These are phyloP conservation scores for Mycosphaerella arachidis DNA, from an alignment of 2,329 filamentous ascomycete genomes.

Conservation along the genomic window DNA sequence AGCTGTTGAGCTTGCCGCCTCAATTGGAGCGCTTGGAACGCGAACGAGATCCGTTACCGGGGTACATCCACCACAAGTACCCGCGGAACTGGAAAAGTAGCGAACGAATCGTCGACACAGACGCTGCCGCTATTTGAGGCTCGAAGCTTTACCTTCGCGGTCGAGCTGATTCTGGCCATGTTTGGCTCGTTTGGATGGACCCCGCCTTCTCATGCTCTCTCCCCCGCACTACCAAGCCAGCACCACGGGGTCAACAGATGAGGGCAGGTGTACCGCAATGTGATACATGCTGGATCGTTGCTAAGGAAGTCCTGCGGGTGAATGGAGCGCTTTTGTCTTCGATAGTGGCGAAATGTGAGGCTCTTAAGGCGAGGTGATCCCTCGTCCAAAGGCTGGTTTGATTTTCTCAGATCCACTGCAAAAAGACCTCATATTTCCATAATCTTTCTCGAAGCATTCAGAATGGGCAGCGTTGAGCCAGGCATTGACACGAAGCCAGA, in stretches of 20 bases:
- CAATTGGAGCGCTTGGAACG: not conserved
- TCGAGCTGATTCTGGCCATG: not conserved
- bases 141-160: not conserved
- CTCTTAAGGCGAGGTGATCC: not conserved
- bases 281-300: not conserved
- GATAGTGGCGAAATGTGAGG: not conserved
- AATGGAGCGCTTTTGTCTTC: not conserved
- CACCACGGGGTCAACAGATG: not conserved
- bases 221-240: not conserved
- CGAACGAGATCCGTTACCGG: not conserved
- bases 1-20: not conserved
- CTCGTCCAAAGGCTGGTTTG: not conserved
- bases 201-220: not conserved
- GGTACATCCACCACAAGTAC: not conserved
- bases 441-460: not conserved
- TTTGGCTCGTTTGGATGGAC: not conserved
- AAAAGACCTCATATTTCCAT: not conserved
- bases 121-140: not conserved
- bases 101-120: not conserved
- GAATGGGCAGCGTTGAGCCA: conserved; percentile 17
- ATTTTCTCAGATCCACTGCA: not conserved
- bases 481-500: conserved; percentile 18
- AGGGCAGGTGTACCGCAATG: not conserved
- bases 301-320: not conserved
- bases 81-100: not conserved